Evolutionary conservation across 2,329 filamentous ascomycete species (phyloP), one percentile per base, ranked within the genome.

Genomic region (Stachybotrys elegans): DNA sequence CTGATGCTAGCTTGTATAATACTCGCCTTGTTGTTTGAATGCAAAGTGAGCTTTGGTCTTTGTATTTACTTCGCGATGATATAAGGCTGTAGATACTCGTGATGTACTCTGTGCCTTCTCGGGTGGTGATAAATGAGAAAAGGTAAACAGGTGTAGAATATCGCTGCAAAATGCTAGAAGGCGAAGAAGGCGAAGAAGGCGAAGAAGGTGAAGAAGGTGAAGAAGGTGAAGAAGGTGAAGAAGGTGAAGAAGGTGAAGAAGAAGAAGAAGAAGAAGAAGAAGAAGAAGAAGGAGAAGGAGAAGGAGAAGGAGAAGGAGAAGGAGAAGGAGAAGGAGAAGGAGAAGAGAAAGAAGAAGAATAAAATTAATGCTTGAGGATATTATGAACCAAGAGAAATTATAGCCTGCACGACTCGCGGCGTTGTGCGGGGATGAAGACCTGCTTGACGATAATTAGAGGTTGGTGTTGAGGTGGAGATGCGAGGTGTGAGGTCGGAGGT

Each of bases 181-280:
- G 25, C 25, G 46, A 54, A 54, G 48, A 19, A 19, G n/a, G 12
- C n/a, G 13, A 5, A 20, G 34, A 17, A 37, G 19, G n/a, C 7
- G 19, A 20, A 16, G 16, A 37, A 14, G 35, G 20, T 8, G 20
- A 37, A 7, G 2, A 40, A 46, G 44, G 41, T 27, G 27, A 37
- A 5, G 49, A 50, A 44, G 42, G 44, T 21, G 42, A 49, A 43
- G 42, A 44, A 48, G 45, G 38, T 23, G 46, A 52, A 43, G 40
- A 40, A 42, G 21, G 23, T 36, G 17, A 31, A 41, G 31, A 35
- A 43, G 44, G 46, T 43, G 37, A 42, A 40, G 37, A 32, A 44
- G 27, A 34, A 32, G 22, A 17, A 40, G 40, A 40, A 21, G 16
- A 12, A 36, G 31, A 22, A 19, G 40, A 13, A 20, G 21, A 43